Evolutionary conservation across 768 basidiomycete genomes (phyloP).

Genomic region (Tylopilus vinaceipallidus): DNA sequence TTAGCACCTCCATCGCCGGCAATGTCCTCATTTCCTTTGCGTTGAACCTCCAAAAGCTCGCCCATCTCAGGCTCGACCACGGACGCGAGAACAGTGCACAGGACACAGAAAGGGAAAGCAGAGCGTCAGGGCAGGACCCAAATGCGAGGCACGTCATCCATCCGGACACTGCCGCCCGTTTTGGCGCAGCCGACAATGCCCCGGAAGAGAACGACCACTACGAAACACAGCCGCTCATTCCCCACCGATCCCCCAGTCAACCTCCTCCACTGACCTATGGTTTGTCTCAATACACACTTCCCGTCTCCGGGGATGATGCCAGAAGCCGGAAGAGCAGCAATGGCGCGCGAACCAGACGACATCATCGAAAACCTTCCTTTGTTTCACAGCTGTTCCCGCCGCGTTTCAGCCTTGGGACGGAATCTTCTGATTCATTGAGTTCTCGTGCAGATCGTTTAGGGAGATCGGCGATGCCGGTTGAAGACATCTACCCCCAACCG

Average conservation of each 20-base stretch:
- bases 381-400: slow-evolving; percentile 37
- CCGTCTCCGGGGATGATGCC: slow-evolving; percentile 21
- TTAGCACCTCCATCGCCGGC: slow-evolving; percentile 77
- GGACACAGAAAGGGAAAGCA: slow-evolving; percentile 13
- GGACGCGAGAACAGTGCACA: slow-evolving; percentile 23
- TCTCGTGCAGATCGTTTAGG: slow-evolving; percentile 1
- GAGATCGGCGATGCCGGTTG: slow-evolving; percentile 34
- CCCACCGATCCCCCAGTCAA: slow-evolving; percentile 24
- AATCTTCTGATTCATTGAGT: slow-evolving; percentile 3
- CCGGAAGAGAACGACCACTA: slow-evolving; percentile 7
- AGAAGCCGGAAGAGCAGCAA: slow-evolving; percentile 29
- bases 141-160: neutral
- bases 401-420: slow-evolving; percentile 8
- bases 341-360: slow-evolving; percentile 17
- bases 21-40: slow-evolving; percentile 89
- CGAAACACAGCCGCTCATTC: slow-evolving; percentile 31
- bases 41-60: slow-evolving; percentile 90
- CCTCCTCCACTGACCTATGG: slow-evolving; percentile 22
- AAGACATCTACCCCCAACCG: slow-evolving; percentile 35
- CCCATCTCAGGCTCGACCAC: slow-evolving; percentile 67
- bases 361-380: slow-evolving; percentile 31
- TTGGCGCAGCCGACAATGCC: slow-evolving; percentile 8
- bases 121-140: slow-evolving; percentile 2
- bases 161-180: neutral
- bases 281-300: neutral